Conservation (phyloP, 2,329 filamentous ascomycete species). For the Exophiala sp. region DNA sequence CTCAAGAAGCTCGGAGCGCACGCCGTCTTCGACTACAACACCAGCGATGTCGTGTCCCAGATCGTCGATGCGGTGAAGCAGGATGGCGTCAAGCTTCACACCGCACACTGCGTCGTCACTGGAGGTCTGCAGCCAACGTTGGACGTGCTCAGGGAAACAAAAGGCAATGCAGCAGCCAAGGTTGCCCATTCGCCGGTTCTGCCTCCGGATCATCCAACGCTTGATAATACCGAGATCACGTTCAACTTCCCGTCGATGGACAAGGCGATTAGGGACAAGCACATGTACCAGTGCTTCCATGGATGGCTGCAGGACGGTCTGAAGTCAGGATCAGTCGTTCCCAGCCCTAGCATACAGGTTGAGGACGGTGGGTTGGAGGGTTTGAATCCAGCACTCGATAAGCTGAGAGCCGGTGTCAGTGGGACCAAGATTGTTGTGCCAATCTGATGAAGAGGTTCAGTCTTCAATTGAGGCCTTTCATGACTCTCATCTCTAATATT, state of each 20-base stretch:
- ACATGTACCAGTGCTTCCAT: background rate
- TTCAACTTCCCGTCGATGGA: background rate
- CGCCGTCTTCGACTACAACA: constrained; percentile 45
- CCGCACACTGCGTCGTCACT: constrained; percentile 18
- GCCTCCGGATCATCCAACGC: constrained; percentile 14
- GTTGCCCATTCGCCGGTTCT: constrained; percentile 24
- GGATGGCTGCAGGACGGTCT: background rate
- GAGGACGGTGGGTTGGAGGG: background rate
- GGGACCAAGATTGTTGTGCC: background rate
- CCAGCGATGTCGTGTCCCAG: constrained; percentile 16
- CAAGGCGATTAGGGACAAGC: background rate
- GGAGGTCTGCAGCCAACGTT: constrained; percentile 23
- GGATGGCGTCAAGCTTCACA: constrained; percentile 30
- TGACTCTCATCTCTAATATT: too few relatives aligned
- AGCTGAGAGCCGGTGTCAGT: background rate
- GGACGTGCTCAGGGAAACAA: constrained; percentile 25
- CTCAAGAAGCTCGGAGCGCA: constrained; percentile 39
- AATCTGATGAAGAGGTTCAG: too few relatives aligned
- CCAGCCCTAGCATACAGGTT: background rate
- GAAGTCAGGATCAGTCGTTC: background rate
- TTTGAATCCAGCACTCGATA: background rate
- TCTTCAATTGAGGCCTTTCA: too few relatives aligned
- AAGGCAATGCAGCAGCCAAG: constrained; percentile 18
- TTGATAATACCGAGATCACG: constrained; percentile 6
- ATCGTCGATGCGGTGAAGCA: constrained; percentile 38